Base-by-base conservation (phyloP, 2,329 filamentous ascomycete genomes). In the Clathrospora elynae region DNA sequence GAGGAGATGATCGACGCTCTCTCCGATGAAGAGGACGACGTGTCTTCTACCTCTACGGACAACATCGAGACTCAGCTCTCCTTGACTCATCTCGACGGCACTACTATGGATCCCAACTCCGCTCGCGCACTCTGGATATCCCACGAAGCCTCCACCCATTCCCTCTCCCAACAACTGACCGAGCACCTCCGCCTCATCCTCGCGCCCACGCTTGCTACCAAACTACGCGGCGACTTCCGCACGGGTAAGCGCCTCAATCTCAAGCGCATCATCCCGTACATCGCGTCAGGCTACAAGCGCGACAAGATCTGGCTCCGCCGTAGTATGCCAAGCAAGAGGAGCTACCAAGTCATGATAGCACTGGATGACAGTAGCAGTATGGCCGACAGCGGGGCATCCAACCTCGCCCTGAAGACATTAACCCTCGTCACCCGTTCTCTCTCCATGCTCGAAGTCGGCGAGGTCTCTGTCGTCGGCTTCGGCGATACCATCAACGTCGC, bases 301-400 rank as follows among this genome's bases (percentile, higher is more conserved):
- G 93, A 99, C 81, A 99, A 99, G 78, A 99, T 99, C 73, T 99
- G 93, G 93, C 95, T 99, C 86, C 87, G 95, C 10, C 85, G 95
- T 42, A 86, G 84, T 22, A 84, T 96, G 35, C 95, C 95, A 1
- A 92, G 86, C 24, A 97, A 97, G 73, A 87, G 95, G 26, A 87
- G 86, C 43, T 99, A 99, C 73, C 95, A 99, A 72, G 95, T 99
- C 70, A 84, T 99, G 75, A 86, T 99, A 35, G 95, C 93, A 25
- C 90, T 99, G 24, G 93, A 99, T 70, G 93, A 99, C 75, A 92
- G 87, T 61, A 88, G 88, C 70, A 90, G 85, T 47, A 99, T 99
- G 93, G 85, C 88, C 11, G 90, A 96, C 66, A 83, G 81, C 16
- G 81, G 82, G 2, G 87, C 87, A 7, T 87, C 87, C 28, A 79